Base-by-base conservation (phyloP, 2,329 filamentous ascomycete species). In the Curvularia eragrostidis region DNA sequence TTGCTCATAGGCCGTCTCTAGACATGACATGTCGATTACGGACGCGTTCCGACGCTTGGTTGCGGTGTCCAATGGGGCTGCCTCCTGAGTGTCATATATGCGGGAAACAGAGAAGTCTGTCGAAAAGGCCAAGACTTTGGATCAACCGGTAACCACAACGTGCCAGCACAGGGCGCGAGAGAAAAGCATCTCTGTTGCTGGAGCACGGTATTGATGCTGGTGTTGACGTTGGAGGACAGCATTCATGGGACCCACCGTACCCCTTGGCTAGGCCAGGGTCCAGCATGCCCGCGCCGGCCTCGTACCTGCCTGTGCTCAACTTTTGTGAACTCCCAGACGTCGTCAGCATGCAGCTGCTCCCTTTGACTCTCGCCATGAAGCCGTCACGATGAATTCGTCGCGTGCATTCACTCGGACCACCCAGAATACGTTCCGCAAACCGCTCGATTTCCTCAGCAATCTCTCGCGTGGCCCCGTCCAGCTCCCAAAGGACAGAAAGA, bases 361-460 rank as follows among this genome's bases (percentile, higher is more conserved):
- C 43, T 52, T 78, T 77, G 49, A 47, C 46, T 50, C 46, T 56
- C 57, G 58, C 66, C 42, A 66, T 69, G 65, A 60, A 56, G 64
- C 55, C 57, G 52, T 42, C 69, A 68, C 42, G 49, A 76, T 76
- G 73, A 76, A 76, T 55, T 68, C 70, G 30, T 65, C 70, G 57
- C 73, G 72, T 26, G 64, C 70, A 52, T 75, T 76, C 57, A 68
- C 68, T 24, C 72, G 73, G 55, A 69, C 63, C 38, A 59, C 69
- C 7, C 67, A 72, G 42, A 67, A 68, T 21, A 59, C 69, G 21
- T 76, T 76, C 61, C 69, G 69, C 34, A 71, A 71, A 32, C 72
- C 73, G n/a, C 69, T 75, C 65, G 71, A 72, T 61, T 72, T 73
- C 60, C 71, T 76, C 23, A 71, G 66, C 66, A 74, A 70, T 43